These are phyloP conservation scores for Tolypocladium ovalisporum DNA, from an alignment of 2,329 filamentous ascomycete genomes.

Conservation along the genomic window DNA sequence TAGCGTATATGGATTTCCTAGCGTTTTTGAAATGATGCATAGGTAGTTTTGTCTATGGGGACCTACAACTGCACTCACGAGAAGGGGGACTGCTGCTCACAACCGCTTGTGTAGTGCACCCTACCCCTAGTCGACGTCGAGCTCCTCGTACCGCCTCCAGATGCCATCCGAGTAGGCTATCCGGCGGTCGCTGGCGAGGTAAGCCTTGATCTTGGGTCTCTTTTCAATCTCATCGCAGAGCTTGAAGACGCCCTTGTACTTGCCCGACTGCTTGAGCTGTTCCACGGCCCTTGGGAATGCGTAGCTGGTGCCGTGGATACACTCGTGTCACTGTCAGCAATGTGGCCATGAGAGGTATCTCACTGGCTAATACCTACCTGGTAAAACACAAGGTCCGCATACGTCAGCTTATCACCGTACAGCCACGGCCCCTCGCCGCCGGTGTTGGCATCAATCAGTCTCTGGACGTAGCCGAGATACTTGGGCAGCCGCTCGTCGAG, in stretches of 20 bases:
- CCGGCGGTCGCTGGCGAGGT: constrained; percentile 55
- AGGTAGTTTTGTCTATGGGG: too few species aligned
- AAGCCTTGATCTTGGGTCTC: constrained; percentile 54
- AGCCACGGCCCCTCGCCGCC: constrained; percentile 52
- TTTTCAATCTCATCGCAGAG: constrained; percentile 54
- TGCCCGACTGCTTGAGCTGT: constrained; percentile 39
- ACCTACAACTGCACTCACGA: too few species aligned
- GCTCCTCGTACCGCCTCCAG: constrained; percentile 62
- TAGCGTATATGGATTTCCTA: too few species aligned
- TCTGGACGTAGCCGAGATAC: constrained; percentile 60
- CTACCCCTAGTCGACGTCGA: constrained; percentile 19
- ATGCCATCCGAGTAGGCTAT: constrained; percentile 53
- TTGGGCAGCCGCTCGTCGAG: constrained; percentile 56
- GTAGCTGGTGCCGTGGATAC: constrained; percentile 47
- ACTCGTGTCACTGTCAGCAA: constrained; percentile 17
- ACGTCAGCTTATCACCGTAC: constrained; percentile 53
- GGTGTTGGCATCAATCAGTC: constrained; percentile 45
- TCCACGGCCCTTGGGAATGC: constrained; percentile 60
- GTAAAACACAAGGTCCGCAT: constrained; percentile 65
- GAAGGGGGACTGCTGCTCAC: too few species aligned
- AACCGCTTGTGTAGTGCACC: not conserved
- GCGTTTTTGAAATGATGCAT: too few species aligned
- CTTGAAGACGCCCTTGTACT: constrained; percentile 51
- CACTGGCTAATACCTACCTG: constrained; percentile 35
- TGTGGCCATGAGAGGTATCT: too few species aligned